A percentile compares a stretch with the other conserved stretches of the same genome.
These are phyloP conservation scores for Kodamaea fungicola DNA, from an alignment of 1,139 yeast genomes.

Conservation along the genomic window DNA sequence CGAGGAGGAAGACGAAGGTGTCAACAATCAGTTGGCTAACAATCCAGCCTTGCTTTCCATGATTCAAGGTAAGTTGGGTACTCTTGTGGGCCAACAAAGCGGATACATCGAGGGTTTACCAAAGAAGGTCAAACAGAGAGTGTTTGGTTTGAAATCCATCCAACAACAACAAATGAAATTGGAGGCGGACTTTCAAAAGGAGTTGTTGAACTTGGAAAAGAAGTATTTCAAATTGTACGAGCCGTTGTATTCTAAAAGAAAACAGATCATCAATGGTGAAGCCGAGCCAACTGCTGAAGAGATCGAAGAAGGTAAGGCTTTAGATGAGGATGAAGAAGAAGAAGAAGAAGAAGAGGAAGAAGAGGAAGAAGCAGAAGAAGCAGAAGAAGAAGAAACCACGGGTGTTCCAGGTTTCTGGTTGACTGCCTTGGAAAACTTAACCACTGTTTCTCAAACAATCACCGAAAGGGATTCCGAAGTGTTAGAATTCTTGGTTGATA, in stretches of 20 bases:
- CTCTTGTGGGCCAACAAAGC: slow-evolving; percentile 79
- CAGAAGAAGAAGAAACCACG: slow-evolving; percentile 39
- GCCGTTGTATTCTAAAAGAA: slow-evolving; percentile 77
- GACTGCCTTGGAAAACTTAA: slow-evolving; percentile 86
- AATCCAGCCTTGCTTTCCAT: slow-evolving; percentile 78
- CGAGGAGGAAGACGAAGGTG: slow-evolving; percentile 50
- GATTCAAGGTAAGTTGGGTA: slow-evolving; percentile 88
- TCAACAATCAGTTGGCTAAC: slow-evolving; percentile 52
- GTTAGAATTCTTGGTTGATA: slow-evolving; percentile 61
- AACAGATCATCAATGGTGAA: slow-evolving; percentile 65
- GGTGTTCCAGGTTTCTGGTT: slow-evolving; percentile 98
- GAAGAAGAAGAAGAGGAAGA: slow-evolving; percentile 31
- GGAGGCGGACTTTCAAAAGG: slow-evolving; percentile 90
- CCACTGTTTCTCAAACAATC: slow-evolving; percentile 78
- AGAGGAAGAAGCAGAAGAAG: slow-evolving; percentile 42
- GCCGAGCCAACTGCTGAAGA: slow-evolving; percentile 78
- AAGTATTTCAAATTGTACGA: slow-evolving; percentile 69
- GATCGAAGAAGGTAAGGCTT: slow-evolving; percentile 69
- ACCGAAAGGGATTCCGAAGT: slow-evolving; percentile 91
- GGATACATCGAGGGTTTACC: slow-evolving; percentile 85
- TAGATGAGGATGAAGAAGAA: slow-evolving; percentile 36
- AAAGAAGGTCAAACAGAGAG: slow-evolving; percentile 68
- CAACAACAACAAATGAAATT: slow-evolving; percentile 78
- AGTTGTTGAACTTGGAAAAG: slow-evolving; percentile 82
- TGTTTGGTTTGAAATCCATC: slow-evolving; percentile 78